Percentiles rank a stretch among this genome's conserved stretches.
Conservation (phyloP, 495 filamentous ascomycete genomes). For the Apiosordaria backusii region DNA sequence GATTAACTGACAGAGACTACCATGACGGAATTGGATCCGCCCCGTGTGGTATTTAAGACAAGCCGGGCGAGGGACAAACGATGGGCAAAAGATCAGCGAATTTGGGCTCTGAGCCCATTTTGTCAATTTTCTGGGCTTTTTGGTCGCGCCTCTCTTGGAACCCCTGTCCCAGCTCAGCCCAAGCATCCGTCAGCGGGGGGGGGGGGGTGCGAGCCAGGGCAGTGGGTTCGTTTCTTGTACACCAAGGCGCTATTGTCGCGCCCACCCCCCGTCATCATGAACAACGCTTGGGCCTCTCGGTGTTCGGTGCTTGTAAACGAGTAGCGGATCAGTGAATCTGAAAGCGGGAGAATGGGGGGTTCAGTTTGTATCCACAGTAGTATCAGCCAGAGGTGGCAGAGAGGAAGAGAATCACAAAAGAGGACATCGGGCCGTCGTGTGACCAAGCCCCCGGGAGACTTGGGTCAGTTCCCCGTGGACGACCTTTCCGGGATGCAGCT, state of each 20-base stretch:
- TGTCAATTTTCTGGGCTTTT: constrained; percentile 7
- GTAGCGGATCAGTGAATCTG: neutral
- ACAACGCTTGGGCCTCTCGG: constrained; percentile 19
- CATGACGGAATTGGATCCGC: neutral
- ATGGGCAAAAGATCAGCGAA: constrained; percentile 14
- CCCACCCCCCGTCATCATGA: constrained; percentile 12
- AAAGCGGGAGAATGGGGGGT: neutral
- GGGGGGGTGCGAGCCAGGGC: neutral
- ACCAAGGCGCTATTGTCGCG: neutral
- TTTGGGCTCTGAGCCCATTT: constrained; percentile 8
- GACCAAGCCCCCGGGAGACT: constrained; percentile 12
- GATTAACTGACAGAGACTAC: neutral
- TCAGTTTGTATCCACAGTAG: neutral
- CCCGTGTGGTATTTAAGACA: constrained; percentile 7
- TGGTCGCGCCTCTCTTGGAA: neutral
- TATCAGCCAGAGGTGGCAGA: constrained; percentile 16
- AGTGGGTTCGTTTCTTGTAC: neutral
- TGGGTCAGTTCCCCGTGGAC: constrained; percentile 1
- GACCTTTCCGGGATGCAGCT: constrained; percentile 28
- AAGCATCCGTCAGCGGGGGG: constrained; percentile 3
- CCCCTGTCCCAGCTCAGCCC: constrained; percentile 1
- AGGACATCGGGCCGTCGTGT: constrained; percentile 27
- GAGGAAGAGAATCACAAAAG: neutral
- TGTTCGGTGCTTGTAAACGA: neutral
- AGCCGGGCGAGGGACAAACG: neutral